Base-by-base conservation (phyloP, 306 rosid species). In the Cucumis melo region DNA sequence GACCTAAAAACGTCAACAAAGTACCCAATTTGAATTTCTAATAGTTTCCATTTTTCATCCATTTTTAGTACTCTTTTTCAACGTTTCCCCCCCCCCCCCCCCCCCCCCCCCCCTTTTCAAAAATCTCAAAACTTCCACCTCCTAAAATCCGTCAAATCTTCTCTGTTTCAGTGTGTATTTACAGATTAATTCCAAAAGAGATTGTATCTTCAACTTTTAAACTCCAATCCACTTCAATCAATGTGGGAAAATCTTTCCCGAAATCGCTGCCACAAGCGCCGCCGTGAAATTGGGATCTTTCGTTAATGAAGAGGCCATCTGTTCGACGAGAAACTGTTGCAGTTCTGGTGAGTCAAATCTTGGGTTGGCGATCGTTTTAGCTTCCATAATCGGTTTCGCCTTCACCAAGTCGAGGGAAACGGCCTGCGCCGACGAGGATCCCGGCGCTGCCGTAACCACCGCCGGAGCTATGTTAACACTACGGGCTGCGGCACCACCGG, bases 221-320 rank as follows among this genome's bases (percentile, higher is more conserved):
- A 24, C 62, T 32, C 0, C 78, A 12, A 36, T 16, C 67, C 66
- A 24, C 3, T 24, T 44, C 23, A 68, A 70, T 16, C 27, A 71
- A 15, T 73, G 77, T 23, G 82, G 91, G 81, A 79, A 66, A 48
- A 92, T 77, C 74, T 85, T 90, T 79, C 99, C 99, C 14, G 98
- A 92, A 42, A 95, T 92, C 75, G 97, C 99, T 15, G 98, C 98
- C 54, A 88, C 90, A 54, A 95, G 88, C 71, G 98, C 98, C 81
- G 92, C 88, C 61, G 97, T 95, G 86, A 95, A 95, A 56, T 86
- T 87, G 60, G 99, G 99, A 79, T 95, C 99, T 20, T 87, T 95
- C 21, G 97, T 95, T 85, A 95, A 84, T 5, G 99, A 95, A 78
- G 93, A 82, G 44, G 98, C 98, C 99, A 95, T 95, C 80, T 92